phyloP scores from a whole-genome alignment of 1,139 yeast species.

The Blastobotrys persicus region DNA sequence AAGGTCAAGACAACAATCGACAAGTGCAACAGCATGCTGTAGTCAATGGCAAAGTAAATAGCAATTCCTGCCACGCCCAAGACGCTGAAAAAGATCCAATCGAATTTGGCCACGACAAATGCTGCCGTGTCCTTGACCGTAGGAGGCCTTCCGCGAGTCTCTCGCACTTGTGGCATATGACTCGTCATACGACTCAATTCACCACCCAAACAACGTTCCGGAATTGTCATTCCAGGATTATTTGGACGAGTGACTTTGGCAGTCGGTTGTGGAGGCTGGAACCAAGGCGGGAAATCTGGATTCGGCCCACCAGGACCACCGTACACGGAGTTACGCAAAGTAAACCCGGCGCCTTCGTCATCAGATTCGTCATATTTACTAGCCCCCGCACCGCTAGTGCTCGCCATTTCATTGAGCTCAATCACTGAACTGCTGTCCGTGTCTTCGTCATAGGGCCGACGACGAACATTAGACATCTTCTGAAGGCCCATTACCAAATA shows the following conservation, averaged over 20 bases:
- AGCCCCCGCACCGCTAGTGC: neutral
- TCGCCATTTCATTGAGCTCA: conserved; percentile 4
- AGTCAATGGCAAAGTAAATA: conserved; percentile 44
- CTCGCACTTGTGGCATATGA: neutral
- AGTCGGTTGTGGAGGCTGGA: conserved; percentile 12
- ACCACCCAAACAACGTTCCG: conserved; percentile 7
- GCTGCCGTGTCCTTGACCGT: conserved; percentile 15
- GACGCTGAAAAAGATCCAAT: conserved; percentile 50
- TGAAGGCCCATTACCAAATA: conserved; percentile 47
- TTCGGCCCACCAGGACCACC: too few species aligned
- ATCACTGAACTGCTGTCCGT: neutral
- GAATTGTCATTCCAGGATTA: conserved; percentile 27
- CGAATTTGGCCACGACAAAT: conserved; percentile 48
- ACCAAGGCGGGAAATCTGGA: neutral
- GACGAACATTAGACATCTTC: conserved; percentile 35
- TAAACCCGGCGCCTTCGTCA: neutral
- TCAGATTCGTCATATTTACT: neutral
- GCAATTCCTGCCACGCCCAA: conserved; percentile 52
- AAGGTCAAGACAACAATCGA: conserved; percentile 58
- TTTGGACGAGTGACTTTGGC: conserved; percentile 22
- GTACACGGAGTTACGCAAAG: neutral
- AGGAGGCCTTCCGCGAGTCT: conserved; percentile 4
- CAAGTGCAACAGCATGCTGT: conserved; percentile 62
- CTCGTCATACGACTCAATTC: conserved; percentile 2
- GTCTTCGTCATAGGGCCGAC: conserved; percentile 28